Evolutionary conservation across 192 early-diverging fungal genomes (phyloP).

Genomic region (Mortierella claussenii): DNA sequence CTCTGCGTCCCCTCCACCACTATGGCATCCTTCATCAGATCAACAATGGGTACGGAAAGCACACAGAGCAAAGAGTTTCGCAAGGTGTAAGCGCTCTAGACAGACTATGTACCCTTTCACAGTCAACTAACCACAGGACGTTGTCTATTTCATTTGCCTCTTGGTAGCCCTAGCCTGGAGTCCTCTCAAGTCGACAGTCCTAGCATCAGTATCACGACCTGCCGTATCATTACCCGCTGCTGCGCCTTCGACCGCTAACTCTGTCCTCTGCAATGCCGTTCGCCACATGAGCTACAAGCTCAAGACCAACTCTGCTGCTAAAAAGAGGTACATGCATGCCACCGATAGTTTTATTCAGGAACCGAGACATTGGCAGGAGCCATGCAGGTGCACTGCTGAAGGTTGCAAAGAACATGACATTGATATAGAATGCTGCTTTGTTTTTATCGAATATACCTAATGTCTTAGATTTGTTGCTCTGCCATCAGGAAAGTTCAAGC

Average conservation of each 20-base stretch:
- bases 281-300: constrained; percentile 53
- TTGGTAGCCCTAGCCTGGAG: constrained; percentile 47
- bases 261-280: constrained; percentile 48
- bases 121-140: background rate
- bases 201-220: constrained; percentile 31
- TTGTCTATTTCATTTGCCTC: background rate
- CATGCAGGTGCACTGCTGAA: no score
- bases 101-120: background rate
- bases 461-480: constrained; percentile 47
- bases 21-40: constrained; percentile 51
- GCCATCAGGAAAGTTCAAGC: constrained; percentile 54
- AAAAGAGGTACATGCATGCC: constrained; percentile 55
- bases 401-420: no score
- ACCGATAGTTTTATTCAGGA: no score
- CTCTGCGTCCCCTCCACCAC: background rate
- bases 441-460: background rate
- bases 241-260: constrained; percentile 22
- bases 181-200: constrained; percentile 38
- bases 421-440: background rate
- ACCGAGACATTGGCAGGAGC: no score
- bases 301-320: constrained; percentile 52
- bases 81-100: no score
- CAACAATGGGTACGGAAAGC: constrained; percentile 48
- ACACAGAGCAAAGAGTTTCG: no score
- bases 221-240: constrained; percentile 28